Conservation (phyloP, 371 early-diverging fungal genomes). For the Mucor sp. region DNA sequence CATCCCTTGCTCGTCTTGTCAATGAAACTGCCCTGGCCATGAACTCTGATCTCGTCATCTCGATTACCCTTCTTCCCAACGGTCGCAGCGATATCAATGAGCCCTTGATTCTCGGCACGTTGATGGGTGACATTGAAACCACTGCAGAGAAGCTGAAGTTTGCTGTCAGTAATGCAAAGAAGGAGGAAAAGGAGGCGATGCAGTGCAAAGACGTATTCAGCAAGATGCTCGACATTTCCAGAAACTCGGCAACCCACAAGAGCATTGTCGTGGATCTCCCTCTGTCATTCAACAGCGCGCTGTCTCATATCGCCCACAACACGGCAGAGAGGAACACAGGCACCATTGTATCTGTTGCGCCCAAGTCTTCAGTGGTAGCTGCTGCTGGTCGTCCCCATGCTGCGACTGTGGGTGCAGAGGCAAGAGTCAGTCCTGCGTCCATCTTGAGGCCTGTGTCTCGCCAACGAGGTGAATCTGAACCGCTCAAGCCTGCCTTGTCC, state of each 20-base stretch:
- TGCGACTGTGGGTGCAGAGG: conserved; percentile 11
- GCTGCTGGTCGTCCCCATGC: conserved; percentile 13
- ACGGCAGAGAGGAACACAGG: not conserved
- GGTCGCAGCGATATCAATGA: conserved; percentile 16
- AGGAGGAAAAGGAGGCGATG: conserved; percentile 23
- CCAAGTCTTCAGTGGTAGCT: not conserved
- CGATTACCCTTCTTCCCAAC: conserved; percentile 2
- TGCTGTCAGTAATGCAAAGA: conserved; percentile 39
- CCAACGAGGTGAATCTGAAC: conserved; percentile 22
- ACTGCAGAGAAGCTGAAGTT: conserved; percentile 35
- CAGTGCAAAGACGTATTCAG: conserved; percentile 17
- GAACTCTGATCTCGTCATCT: conserved; percentile 15
- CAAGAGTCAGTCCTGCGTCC: not conserved
- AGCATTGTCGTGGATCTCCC: conserved; percentile 17
- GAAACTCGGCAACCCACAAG: conserved; percentile 6
- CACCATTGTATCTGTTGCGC: not conserved
- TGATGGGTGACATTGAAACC: conserved; percentile 29
- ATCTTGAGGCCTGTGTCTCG: not conserved
- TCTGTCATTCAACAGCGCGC: not conserved
- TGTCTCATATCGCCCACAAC: not conserved
- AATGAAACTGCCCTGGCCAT: not conserved
- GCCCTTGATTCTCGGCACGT: conserved; percentile 20
- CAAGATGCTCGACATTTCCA: conserved; percentile 18
- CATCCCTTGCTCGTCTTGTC: conserved; percentile 10
- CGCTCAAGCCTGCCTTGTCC: not conserved